These are phyloP conservation scores for Mortierella sp. DNA, from an alignment of 371 early-diverging fungal genomes.

Conservation along the genomic window DNA sequence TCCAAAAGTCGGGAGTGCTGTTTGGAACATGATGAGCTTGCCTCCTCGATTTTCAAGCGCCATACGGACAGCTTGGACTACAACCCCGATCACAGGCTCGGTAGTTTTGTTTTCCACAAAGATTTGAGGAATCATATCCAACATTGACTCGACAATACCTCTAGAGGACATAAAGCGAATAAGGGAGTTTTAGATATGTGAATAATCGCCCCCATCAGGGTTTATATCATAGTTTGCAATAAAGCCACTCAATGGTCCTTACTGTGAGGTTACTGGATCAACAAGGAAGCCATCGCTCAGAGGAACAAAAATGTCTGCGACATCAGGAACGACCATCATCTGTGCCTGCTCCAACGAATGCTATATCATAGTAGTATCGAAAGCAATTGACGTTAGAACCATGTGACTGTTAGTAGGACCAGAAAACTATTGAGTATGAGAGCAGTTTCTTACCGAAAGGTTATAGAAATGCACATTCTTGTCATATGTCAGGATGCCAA, in stretches of 20 bases:
- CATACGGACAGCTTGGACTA: slow-evolving; percentile 79
- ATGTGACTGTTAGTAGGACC: neutral
- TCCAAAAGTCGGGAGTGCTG: slow-evolving; percentile 86
- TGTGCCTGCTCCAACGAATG: slow-evolving; percentile 84
- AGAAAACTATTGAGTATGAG: neutral
- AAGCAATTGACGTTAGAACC: too few species aligned
- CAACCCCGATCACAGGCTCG: slow-evolving; percentile 88
- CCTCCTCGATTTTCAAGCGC: slow-evolving; percentile 90
- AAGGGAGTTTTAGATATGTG: neutral
- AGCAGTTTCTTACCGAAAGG: slow-evolving; percentile 69
- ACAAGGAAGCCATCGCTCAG: slow-evolving; percentile 89
- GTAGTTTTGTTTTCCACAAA: slow-evolving; percentile 81
- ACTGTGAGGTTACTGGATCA: slow-evolving; percentile 78
- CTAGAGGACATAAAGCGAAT: slow-evolving; percentile 48
- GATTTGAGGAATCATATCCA: slow-evolving; percentile 84
- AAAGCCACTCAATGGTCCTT: neutral
- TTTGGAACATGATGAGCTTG: slow-evolving; percentile 86
- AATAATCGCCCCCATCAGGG: neutral
- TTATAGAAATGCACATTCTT: slow-evolving; percentile 96
- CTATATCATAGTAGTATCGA: slow-evolving; percentile 46
- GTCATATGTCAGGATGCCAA: slow-evolving; percentile 95
- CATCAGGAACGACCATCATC: slow-evolving; percentile 96
- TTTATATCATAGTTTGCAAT: too few species aligned
- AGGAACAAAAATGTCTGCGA: slow-evolving; percentile 94
- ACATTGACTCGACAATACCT: slow-evolving; percentile 79